Percentiles rank a stretch among this genome's conserved stretches.
Conservation (phyloP, 129 eudicot species). For the Rutidosis leptorrhynchoides region DNA sequence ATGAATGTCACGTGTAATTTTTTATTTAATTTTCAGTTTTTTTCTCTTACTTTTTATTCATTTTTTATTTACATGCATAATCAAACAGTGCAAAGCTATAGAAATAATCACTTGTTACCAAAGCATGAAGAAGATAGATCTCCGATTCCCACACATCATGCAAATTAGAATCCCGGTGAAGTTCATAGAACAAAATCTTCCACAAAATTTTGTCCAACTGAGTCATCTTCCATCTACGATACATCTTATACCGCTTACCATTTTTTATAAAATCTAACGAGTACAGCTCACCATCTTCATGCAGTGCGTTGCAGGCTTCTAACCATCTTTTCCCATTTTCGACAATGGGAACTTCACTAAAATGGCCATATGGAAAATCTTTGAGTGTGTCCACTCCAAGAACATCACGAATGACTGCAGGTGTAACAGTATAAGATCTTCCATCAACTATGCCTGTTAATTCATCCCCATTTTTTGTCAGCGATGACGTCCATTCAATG, state of each 20-base stretch:
- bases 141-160: neutral
- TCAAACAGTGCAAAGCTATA: slow-evolving; percentile 18
- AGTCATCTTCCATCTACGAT: neutral
- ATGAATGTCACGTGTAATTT: no score
- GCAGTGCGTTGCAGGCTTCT: neutral
- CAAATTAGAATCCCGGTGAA: no score
- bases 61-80: no score
- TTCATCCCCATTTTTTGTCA: neutral
- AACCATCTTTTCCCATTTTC: neutral
- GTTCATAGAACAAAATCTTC: no score
- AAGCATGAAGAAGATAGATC: slow-evolving; percentile 6
- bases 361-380: neutral
- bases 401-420: neutral
- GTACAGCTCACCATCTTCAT: no score
- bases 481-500: neutral
- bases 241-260: neutral
- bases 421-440: neutral
- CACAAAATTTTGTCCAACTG: neutral
- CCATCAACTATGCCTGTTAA: slow-evolving; percentile 2
- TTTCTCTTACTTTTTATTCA: slow-evolving; percentile 10
- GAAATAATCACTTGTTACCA: neutral
- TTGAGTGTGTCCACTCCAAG: no score
- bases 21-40: no score
- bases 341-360: neutral
- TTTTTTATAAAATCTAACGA: no score